A percentile compares a stretch with the other conserved stretches of the same genome.
phyloP scores from a whole-genome alignment of 768 basidiomycete genomes.

The Tulasnella sp. region DNA sequence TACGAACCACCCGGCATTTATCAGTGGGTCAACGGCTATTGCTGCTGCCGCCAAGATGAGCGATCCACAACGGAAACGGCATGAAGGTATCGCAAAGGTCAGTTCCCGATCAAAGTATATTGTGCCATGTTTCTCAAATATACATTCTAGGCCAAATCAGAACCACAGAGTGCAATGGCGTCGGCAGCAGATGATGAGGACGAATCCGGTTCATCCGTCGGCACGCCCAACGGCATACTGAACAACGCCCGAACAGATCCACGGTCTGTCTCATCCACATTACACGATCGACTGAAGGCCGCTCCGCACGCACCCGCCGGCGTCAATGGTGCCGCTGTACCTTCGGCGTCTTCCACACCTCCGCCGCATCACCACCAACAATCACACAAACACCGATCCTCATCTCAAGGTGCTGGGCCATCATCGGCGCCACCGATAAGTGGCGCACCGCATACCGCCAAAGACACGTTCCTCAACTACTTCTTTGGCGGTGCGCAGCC shows the following conservation, averaged over 20 bases:
- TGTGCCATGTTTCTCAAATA: neutral
- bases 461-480: constrained; percentile 92
- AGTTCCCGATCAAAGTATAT: neutral
- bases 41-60: constrained; percentile 32
- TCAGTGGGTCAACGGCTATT: constrained; percentile 59
- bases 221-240: constrained; percentile 39
- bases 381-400: constrained; percentile 19
- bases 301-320: constrained; percentile 21
- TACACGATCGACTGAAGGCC: constrained; percentile 60
- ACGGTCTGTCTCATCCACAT: constrained; percentile 64
- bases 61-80: neutral
- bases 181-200: constrained; percentile 47
- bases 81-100: constrained; percentile 27
- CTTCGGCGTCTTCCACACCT: constrained; percentile 22
- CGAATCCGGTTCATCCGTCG: constrained; percentile 44
- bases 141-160: neutral
- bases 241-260: constrained; percentile 33
- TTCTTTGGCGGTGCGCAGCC: constrained; percentile 60
- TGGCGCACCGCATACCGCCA: constrained; percentile 34
- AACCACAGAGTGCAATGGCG: neutral
- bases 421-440: neutral
- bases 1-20: constrained; percentile 94
- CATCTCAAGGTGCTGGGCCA: constrained; percentile 20
- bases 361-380: constrained; percentile 28
- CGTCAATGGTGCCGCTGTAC: constrained; percentile 26